These are phyloP conservation scores for Salpingoeca rosetta DNA, from an alignment of 78 protist species.

Conservation along the genomic window DNA sequence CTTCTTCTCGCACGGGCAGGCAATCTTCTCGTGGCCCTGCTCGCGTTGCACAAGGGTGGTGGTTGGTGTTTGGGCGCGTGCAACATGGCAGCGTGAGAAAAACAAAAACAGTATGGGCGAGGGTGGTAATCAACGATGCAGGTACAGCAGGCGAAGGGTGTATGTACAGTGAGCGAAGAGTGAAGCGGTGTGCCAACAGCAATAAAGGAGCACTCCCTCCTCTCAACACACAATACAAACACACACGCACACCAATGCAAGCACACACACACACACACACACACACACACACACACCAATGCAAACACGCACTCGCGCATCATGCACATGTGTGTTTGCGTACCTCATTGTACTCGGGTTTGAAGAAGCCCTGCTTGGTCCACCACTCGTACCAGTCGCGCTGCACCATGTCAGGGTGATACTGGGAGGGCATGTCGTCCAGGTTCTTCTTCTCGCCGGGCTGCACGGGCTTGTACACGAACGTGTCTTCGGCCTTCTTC, in stretches of 20 bases:
- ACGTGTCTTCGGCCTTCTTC: background rate
- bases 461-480: background rate
- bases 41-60: background rate
- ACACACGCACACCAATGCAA: background rate
- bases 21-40: conserved; percentile 4
- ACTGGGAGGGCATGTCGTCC: conserved; percentile 8
- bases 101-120: too few species aligned
- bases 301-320: too few species aligned
- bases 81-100: background rate
- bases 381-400: conserved; percentile 92
- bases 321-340: too few species aligned
- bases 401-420: conserved; percentile 82
- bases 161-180: too few species aligned
- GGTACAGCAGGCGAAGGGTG: background rate
- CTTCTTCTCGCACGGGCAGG: conserved; percentile 15
- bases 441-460: background rate
- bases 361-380: conserved; percentile 72
- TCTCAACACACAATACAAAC: background rate
- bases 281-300: background rate
- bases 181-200: too few species aligned
- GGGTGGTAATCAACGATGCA: background rate
- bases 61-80: background rate
- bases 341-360: conserved; percentile 49
- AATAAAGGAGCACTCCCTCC: too few species aligned
- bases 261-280: too few species aligned